Evolutionary conservation across 768 basidiomycete species (phyloP), one percentile per base, ranked within the genome.

Genomic region (Sutorius australiensis): DNA sequence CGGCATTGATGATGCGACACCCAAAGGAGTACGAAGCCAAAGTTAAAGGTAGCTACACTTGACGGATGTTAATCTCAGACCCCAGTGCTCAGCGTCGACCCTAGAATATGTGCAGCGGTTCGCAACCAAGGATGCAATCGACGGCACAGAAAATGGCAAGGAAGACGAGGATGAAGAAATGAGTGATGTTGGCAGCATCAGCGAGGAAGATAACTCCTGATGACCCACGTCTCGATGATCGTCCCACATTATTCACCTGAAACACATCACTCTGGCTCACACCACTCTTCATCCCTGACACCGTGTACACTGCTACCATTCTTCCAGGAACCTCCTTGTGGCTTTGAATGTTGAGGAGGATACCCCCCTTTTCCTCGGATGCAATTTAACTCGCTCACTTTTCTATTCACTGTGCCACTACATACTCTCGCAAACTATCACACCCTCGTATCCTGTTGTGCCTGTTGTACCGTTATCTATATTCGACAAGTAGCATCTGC

Each of bases 1-100:
- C 97, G 9, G 93, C 95, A 2, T 77, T 99, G 34, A 81, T 98
- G 57, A 94, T 98, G 92, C 88, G 95, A 28, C 95, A 98, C 67
- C 94, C 94, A 32, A 93, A 95, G 69, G 88, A 92, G 57, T 99
- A 99, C 63, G 93, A 95, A 59, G 80, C 80, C 21, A 95, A 92
- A 68, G 95, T 99, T 51, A 92, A 93, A 75, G 92, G 92, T 88
- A 64, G 31, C 79, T 60, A 19, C 36, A 27, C 31, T 24, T 45
- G 36, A 28, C 38, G 37, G 34, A 38, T 17, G 14, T n/a, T 16
- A 30, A 40, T 41, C 17, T 21, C 24, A 6, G 54, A 45, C 31
- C 21, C 55, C 44, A 6, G 54, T 44, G 28, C 34, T 60, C 39
- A 60, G 39, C 28, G 31, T 39, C 16, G 17, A 50, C 32, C n/a